Evolutionary conservation across 2,329 filamentous ascomycete genomes (phyloP), one percentile per base, ranked within the genome.

Genomic region (Talaromyces sp.): DNA sequence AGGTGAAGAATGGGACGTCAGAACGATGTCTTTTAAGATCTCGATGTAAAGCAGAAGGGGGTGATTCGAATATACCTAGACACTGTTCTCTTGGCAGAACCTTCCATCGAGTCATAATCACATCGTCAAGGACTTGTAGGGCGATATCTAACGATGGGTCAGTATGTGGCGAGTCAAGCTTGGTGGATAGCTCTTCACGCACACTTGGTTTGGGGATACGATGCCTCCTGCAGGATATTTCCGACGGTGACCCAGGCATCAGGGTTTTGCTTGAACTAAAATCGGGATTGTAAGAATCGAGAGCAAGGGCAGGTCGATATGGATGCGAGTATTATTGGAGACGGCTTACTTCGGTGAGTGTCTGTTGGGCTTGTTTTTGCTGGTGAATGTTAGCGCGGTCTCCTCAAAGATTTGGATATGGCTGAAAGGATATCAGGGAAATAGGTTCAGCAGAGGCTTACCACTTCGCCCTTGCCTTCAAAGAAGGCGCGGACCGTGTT

Each of bases 81-180:
- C 94, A 97, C 77, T 99, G 94, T 62, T 97, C 93, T 69, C 91
- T 86, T 48, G 94, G 94, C 58, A 99, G 80, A 54, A 97, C 91
- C 80, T 97, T 99, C 95, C 94, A 99, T 80, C 94, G 87, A 63
- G 94, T 99, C 86, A 93, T 90, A 73, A 99, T 97, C 63, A 99
- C 93, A 84, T 91, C 91, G 79, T 99, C 94, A 60, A 99, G 86
- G 62, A 99, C 92, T 77, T 99, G 94, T 62, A 99, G 82, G 49
- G 92, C 94, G 68, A 99, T 82, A 75, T 96, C 91, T 95, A 65
- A 49, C 55, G 48, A 44, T 13, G 11, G n/a, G 74, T 65, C 54
- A 54, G 43, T n/a, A 37, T 27, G 39, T 17, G 6, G 20, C 20
- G 30, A 29, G 35, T 30, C 7, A 14, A 42, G 40, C 40, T 42